Conservation (phyloP, 2,329 filamentous ascomycete species). For the Fusarium palustre region DNA sequence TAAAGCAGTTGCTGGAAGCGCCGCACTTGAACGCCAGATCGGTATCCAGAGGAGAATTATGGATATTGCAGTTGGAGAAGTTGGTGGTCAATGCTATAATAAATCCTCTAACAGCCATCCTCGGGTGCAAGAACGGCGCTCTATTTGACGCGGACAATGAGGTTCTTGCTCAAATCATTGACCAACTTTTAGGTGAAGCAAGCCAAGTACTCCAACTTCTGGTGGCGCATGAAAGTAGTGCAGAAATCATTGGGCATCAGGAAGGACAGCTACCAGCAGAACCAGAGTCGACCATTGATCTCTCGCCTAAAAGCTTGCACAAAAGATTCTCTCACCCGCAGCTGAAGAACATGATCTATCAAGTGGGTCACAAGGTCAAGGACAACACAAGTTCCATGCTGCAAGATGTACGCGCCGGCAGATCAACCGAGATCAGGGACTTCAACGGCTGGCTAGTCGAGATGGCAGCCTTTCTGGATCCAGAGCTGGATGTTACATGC, state of each 20-base stretch:
- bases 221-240: conserved; percentile 67
- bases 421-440: conserved; percentile 66
- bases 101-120: conserved; percentile 85
- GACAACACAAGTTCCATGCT: conserved; percentile 72
- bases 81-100: conserved; percentile 83
- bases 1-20: conserved; percentile 56
- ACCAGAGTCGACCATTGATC: conserved; percentile 19
- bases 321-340: conserved; percentile 58
- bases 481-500: conserved; percentile 50
- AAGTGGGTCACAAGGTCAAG: conserved; percentile 60
- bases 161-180: conserved; percentile 69
- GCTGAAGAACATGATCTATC: conserved; percentile 60
- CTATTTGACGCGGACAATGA: conserved; percentile 70
- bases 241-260: conserved; percentile 52
- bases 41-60: conserved; percentile 59
- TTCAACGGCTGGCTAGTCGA: conserved; percentile 71
- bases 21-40: conserved; percentile 57
- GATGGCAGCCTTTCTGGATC: conserved; percentile 55
- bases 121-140: conserved; percentile 82
- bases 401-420: conserved; percentile 66
- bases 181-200: conserved; percentile 78
- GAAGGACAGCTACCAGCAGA: background rate
- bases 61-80: conserved; percentile 83
- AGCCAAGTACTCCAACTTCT: conserved; percentile 77
- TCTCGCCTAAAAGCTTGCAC: conserved; percentile 36